A percentile compares a stretch with the other conserved stretches of the same genome.
phyloP scores from a whole-genome alignment of 2,329 filamentous ascomycete genomes.

The Colletotrichum zoysiae region DNA sequence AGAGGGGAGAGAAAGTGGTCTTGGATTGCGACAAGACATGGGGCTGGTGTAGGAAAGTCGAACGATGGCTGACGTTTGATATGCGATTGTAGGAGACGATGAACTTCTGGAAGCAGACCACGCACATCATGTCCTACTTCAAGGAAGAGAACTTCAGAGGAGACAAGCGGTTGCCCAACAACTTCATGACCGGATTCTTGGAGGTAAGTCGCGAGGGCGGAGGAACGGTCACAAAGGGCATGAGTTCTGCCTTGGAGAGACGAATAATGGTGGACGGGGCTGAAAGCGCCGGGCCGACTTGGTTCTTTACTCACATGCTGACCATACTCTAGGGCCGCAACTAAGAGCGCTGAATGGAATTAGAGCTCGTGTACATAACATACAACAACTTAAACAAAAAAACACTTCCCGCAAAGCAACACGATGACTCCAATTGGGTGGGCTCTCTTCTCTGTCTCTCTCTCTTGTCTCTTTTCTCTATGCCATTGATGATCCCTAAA shows the following conservation, averaged over 20 bases:
- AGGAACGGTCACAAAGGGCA: not conserved
- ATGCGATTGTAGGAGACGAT: slow-evolving; percentile 81
- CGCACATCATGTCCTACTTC: slow-evolving; percentile 98
- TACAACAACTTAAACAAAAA: slow-evolving; percentile 22
- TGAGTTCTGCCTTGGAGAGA: no score
- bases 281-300: not conserved
- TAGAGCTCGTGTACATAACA: slow-evolving; percentile 38
- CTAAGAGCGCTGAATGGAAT: slow-evolving; percentile 39
- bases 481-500: slow-evolving; percentile 16
- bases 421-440: slow-evolving; percentile 13
- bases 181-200: slow-evolving; percentile 94
- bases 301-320: slow-evolving; percentile 4
- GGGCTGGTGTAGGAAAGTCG: not conserved
- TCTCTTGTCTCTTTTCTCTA: slow-evolving; percentile 27
- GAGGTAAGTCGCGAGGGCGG: slow-evolving; percentile 72
- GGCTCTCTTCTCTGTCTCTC: not conserved
- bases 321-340: slow-evolving; percentile 42
- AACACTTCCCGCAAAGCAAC: slow-evolving; percentile 22
- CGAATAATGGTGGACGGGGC: not conserved
- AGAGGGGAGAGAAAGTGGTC: not conserved
- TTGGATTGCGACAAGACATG: not conserved
- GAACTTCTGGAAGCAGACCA: slow-evolving; percentile 99
- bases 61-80: not conserved
- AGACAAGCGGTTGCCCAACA: slow-evolving; percentile 82
- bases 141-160: slow-evolving; percentile 83